Evolutionary conservation across 1,139 yeast genomes (phyloP).

Genomic region (Protomyces arabidopsidicola): DNA sequence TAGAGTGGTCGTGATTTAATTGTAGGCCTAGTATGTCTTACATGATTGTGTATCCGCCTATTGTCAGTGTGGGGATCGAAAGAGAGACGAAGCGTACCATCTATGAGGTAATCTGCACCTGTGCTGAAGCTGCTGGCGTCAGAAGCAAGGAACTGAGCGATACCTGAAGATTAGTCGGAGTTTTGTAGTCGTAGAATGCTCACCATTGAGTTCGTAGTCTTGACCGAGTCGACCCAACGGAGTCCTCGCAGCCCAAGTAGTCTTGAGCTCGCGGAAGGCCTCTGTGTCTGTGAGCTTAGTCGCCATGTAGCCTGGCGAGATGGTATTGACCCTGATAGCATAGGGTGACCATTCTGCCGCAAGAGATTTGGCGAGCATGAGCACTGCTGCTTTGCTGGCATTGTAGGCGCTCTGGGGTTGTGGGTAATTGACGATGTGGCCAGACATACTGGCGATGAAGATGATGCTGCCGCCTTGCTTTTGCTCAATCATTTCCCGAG

Average conservation of each 20-base stretch:
- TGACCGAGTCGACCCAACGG: constrained; percentile 79
- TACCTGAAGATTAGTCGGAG: constrained; percentile 51
- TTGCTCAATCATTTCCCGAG: constrained; percentile 64
- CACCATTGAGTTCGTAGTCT: constrained; percentile 78
- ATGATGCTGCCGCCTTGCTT: constrained; percentile 66
- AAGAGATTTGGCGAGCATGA: constrained; percentile 58
- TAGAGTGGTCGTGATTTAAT: no score
- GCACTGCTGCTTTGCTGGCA: constrained; percentile 26
- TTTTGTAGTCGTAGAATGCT: constrained; percentile 36
- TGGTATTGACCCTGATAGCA: constrained; percentile 66
- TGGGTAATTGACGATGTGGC: constrained; percentile 81
- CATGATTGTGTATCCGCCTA: constrained; percentile 17
- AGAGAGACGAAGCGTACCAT: constrained; percentile 59
- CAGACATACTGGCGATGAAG: constrained; percentile 88
- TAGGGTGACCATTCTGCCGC: constrained; percentile 86
- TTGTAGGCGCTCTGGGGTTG: constrained; percentile 68
- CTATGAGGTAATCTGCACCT: constrained; percentile 74
- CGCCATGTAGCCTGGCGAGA: constrained; percentile 76
- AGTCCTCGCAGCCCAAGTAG: constrained; percentile 62
- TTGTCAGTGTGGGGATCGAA: neutral
- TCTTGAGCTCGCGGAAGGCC: constrained; percentile 49
- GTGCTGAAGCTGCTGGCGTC: constrained; percentile 82
- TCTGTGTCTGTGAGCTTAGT: constrained; percentile 52
- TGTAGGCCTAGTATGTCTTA: neutral
- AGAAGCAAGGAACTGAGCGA: constrained; percentile 51